Evolutionary conservation across 1,284 basidiomycete species (phyloP), one percentile per base, ranked within the genome.

Genomic region (Leccinum angustisporum): DNA sequence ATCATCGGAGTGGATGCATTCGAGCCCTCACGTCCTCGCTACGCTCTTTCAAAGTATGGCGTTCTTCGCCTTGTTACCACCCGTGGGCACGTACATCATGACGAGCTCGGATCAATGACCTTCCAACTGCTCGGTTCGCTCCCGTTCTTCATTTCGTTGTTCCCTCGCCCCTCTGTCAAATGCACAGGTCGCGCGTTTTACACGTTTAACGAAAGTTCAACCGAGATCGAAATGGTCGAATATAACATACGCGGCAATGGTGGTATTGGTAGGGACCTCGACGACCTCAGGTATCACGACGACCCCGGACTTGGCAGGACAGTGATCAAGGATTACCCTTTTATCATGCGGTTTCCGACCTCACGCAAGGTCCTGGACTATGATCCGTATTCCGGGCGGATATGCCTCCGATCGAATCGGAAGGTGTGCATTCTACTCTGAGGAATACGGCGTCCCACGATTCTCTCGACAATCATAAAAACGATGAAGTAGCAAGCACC

Each of bases 341-440:
- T 10, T 9, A 38, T 72, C 7, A n/a, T 68, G 2, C 36, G 40
- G 6, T 59, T 62, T 34, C 51, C 56, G 25, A n/a, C 48, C 9
- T 18, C 30, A 10, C 50, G 56, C 4, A 25, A n/a, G 14, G 50
- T 70, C 16, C 30, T 54, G 55, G 66, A 72, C 36, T 70, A 70
- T 50, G 68, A 69, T 50, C 64, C 67, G 3, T 72, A 72, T 56
- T 54, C 58, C 0, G 68, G 68, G 2, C 61, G 66, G 43, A 53
- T 69, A 36, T 72, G 64, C 36, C 31, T 72, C 13, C 50, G 16
- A 34, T 55, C 9, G 30, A 1, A 4, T 27, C 34, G 46, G 46
- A 21, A 25, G 7, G 7, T 14, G 40, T 43, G n/a, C 40, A 5
- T 43, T n/a, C 40, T 43, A 18, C n/a, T 43, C n/a, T 43, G 0